These are phyloP conservation scores for Verticillium nubilum DNA, from an alignment of 2,329 filamentous ascomycete genomes.

Conservation along the genomic window DNA sequence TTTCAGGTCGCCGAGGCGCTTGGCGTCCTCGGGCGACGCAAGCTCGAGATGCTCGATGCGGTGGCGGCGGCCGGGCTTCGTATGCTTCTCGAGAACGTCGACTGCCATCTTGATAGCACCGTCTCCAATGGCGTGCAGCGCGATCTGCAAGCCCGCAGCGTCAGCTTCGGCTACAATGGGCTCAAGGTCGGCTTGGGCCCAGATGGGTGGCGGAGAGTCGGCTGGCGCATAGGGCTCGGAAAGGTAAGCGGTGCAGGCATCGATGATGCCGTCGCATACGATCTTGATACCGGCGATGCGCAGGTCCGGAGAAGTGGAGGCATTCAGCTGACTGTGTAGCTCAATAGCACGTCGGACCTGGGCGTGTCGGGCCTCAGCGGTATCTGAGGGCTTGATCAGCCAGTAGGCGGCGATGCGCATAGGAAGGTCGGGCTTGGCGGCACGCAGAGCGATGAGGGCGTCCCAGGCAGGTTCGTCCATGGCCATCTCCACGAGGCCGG, in stretches of 20 bases:
- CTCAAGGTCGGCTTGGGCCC: constrained; percentile 40
- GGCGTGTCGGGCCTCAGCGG: constrained; percentile 31
- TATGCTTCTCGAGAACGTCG: constrained; percentile 34
- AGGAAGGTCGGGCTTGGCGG: constrained; percentile 26
- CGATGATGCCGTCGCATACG: constrained; percentile 53
- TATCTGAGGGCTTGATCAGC: constrained; percentile 45
- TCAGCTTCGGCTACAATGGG: constrained; percentile 45
- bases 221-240: constrained; percentile 41
- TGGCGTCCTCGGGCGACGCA: constrained; percentile 41
- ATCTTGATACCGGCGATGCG: constrained; percentile 53
- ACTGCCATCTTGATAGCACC: constrained; percentile 44
- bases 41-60: constrained; percentile 55
- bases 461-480: constrained; percentile 56
- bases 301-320: constrained; percentile 24
- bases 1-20: constrained; percentile 41
- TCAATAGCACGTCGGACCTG: constrained; percentile 47
- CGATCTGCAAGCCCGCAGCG: constrained; percentile 44
- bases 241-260: constrained; percentile 51
- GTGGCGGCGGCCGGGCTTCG: constrained; percentile 37
- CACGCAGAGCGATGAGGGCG: constrained; percentile 37
- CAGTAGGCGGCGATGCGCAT: constrained; percentile 51
- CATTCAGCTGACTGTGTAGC: constrained; percentile 28
- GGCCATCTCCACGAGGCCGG: constrained; percentile 53
- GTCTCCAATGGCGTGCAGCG: constrained; percentile 55
- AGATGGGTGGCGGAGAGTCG: constrained; percentile 39